Evolutionary conservation across 352 stramenopile species (phyloP).

Genomic region (Globisporangium splendens): DNA sequence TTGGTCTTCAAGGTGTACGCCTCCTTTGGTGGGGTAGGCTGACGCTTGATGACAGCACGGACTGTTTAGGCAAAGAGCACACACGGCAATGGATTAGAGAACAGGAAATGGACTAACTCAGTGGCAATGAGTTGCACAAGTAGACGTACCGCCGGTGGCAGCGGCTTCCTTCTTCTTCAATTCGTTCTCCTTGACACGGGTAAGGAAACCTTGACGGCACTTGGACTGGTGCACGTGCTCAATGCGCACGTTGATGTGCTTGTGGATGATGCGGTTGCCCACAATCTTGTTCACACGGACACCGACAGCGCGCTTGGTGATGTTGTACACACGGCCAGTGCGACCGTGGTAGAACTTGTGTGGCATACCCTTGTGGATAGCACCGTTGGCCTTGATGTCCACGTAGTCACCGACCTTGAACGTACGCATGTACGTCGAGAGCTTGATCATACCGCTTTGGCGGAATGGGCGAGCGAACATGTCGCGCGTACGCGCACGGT

Average conservation of each 20-base stretch:
- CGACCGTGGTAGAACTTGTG: conserved; percentile 99
- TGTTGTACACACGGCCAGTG: conserved; percentile 99
- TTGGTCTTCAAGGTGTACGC: conserved; percentile 94
- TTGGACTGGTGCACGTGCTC: conserved; percentile 99
- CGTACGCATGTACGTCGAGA: conserved; percentile 97
- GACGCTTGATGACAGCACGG: conserved; percentile 93
- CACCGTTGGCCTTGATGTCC: conserved; percentile 99
- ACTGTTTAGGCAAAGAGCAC: conserved; percentile 28
- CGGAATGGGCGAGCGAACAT: conserved; percentile 99
- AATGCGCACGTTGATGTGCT: conserved; percentile 99
- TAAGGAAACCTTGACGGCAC: conserved; percentile 98
- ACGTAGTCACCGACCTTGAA: conserved; percentile 99
- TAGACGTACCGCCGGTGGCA: conserved; percentile 74
- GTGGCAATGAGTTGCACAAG: conserved; percentile 8
- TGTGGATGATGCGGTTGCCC: conserved; percentile 98
- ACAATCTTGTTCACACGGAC: conserved; percentile 99
- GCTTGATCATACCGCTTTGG: conserved; percentile 94
- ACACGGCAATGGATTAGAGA: conserved; percentile 33
- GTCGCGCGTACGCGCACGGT: conserved; percentile 97
- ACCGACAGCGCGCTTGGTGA: conserved; percentile 98
- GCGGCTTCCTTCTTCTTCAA: conserved; percentile 95
- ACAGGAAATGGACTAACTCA: too few species aligned
- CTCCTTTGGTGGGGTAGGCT: conserved; percentile 92
- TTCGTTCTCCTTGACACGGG: conserved; percentile 98
- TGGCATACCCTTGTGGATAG: conserved; percentile 99